Percentiles rank a stretch among this genome's conserved stretches.
Conservation (phyloP, 2,329 filamentous ascomycete species). For the Didymella pinodella region DNA sequence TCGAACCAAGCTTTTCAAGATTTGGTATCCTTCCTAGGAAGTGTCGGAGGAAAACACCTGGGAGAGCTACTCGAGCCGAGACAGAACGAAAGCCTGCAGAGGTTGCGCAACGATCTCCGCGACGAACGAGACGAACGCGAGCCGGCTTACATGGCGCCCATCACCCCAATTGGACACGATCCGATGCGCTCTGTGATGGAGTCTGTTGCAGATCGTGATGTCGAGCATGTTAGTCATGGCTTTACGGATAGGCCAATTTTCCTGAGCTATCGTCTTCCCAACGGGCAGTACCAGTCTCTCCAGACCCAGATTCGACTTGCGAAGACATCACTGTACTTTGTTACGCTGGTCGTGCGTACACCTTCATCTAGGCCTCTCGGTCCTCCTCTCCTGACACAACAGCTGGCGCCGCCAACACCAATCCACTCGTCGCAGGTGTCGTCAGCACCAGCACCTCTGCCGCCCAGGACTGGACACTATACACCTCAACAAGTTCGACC, state of each 20-base stretch:
- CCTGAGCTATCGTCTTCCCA: conserved; percentile 50
- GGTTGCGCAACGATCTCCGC: conserved; percentile 55
- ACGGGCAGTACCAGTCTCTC: conserved; percentile 46
- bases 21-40: conserved; percentile 51
- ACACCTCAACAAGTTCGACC: conserved; percentile 40
- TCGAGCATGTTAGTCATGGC: conserved; percentile 55
- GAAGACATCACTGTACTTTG: conserved; percentile 57
- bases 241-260: conserved; percentile 53
- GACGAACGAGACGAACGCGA: conserved; percentile 58
- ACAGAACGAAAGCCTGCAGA: conserved; percentile 54
- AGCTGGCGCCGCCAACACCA: conserved; percentile 45
- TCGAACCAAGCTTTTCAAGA: conserved; percentile 56
- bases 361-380: conserved; percentile 33
- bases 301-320: conserved; percentile 50
- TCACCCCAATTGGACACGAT: conserved; percentile 55
- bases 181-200: conserved; percentile 53
- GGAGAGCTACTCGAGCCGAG: conserved; percentile 54
- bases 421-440: conserved; percentile 35
- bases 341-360: conserved; percentile 52
- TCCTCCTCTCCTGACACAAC: conserved; percentile 46
- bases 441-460: conserved; percentile 39
- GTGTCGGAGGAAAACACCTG: conserved; percentile 52
- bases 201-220: conserved; percentile 52
- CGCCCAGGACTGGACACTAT: conserved; percentile 34
- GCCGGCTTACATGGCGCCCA: conserved; percentile 60